Conservation (phyloP, 805 yeast species). For the Sugiyamaella chiloensis region DNA sequence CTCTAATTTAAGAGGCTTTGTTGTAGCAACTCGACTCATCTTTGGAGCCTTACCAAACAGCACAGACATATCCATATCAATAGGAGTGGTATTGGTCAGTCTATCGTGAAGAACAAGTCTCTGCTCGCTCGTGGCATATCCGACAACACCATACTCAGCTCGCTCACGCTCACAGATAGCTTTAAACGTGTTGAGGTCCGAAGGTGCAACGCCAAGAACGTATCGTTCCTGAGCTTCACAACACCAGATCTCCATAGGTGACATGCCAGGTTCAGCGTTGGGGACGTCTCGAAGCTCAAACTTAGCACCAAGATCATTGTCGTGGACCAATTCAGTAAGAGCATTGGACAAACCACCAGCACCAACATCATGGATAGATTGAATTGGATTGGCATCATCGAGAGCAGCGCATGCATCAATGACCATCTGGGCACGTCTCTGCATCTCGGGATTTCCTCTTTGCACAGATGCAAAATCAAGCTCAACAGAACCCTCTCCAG, state of each 20-base stretch:
- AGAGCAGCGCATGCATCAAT: constrained; percentile 89
- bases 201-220: constrained; percentile 85
- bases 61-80: constrained; percentile 92
- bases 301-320: constrained; percentile 89
- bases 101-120: constrained; percentile 78
- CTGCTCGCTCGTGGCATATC: constrained; percentile 85
- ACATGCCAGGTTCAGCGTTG: constrained; percentile 94
- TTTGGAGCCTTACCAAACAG: constrained; percentile 97
- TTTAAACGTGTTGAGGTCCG: constrained; percentile 66
- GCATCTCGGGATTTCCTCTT: constrained; percentile 99
- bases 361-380: constrained; percentile 97
- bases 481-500: constrained; percentile 94
- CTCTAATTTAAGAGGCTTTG: constrained; percentile 51
- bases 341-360: constrained; percentile 99
- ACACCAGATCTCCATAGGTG: constrained; percentile 99
- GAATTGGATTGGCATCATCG: constrained; percentile 75
- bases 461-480: constrained; percentile 98
- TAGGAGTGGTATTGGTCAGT: constrained; percentile 76
- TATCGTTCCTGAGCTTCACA: constrained; percentile 98
- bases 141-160: constrained; percentile 94
- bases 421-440: constrained; percentile 98
- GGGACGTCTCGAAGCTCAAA: constrained; percentile 90
- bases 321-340: constrained; percentile 95
- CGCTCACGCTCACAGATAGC: constrained; percentile 90
- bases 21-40: constrained; percentile 71